These are phyloP conservation scores for Handroanthus guayacan DNA, from an alignment of 257 asterid genomes.

Conservation along the genomic window DNA sequence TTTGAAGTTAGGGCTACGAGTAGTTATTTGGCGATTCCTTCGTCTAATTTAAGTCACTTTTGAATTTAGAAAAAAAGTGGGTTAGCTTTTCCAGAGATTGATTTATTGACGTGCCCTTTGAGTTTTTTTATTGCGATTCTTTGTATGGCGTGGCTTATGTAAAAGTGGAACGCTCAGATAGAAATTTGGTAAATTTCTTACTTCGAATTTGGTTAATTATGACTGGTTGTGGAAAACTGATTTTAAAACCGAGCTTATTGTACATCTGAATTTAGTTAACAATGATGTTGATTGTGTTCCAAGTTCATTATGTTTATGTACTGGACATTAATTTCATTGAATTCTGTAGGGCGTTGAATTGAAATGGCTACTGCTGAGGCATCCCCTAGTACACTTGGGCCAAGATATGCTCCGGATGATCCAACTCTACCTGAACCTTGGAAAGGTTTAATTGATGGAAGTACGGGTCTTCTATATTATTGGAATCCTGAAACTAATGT, in stretches of 20 bases:
- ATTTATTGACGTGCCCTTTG: conserved; percentile 8
- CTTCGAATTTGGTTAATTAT: not conserved
- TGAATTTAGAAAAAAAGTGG: not conserved
- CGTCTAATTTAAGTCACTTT: not conserved
- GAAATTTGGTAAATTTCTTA: not conserved
- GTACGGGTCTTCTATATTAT: conserved; percentile 67
- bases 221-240: conserved; percentile 5
- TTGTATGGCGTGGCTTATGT: not conserved
- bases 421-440: conserved; percentile 93
- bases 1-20: conserved; percentile 22
- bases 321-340: conserved; percentile 20
- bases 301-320: not conserved
- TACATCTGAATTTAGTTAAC: not conserved
- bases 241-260: not conserved
- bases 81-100: not conserved
- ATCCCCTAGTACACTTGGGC: conserved; percentile 63
- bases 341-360: conserved; percentile 38
- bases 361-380: conserved; percentile 78
- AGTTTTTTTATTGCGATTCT: conserved; percentile 1
- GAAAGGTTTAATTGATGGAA: conserved; percentile 92
- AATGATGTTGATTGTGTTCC: conserved; percentile 6
- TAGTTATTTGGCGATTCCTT: conserved; percentile 10
- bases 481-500: conserved; percentile 95
- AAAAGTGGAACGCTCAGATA: not conserved
- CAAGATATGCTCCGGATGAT: conserved; percentile 93